A percentile compares a stretch with the other conserved stretches of the same genome.
Evolutionary conservation across 2,329 filamentous ascomycete genomes (phyloP).

Genomic region (Colletotrichum tanaceti): DNA sequence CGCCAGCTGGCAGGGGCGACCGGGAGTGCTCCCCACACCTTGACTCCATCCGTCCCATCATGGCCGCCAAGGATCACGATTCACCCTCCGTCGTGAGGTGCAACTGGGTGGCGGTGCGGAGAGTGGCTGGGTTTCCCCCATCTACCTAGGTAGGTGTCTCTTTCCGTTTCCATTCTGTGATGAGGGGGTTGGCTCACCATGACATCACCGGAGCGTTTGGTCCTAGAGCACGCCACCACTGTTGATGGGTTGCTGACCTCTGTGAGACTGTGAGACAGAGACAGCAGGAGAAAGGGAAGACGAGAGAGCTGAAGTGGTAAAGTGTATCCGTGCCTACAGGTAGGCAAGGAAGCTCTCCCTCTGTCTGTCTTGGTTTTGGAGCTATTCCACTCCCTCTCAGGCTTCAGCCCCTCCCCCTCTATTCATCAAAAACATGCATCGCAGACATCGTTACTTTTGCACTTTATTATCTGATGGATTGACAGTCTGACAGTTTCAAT

Average conservation of each 20-base stretch:
- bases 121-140: conserved; percentile 15
- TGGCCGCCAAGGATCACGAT: conserved; percentile 20
- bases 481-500: background rate
- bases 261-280: conserved; percentile 12
- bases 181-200: conserved; percentile 34
- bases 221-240: conserved; percentile 26
- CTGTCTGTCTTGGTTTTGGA: background rate
- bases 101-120: conserved; percentile 30
- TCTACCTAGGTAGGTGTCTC: no score
- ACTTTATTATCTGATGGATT: background rate
- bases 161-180: no score
- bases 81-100: background rate
- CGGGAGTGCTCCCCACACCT: conserved; percentile 13
- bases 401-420: background rate
- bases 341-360: background rate
- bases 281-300: conserved; percentile 1
- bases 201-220: conserved; percentile 43
- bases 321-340: no score
- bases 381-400: background rate
- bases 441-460: background rate
- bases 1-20: conserved; percentile 13
- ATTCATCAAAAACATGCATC: background rate
- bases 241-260: conserved; percentile 13
- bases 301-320: conserved; percentile 8
- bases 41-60: conserved; percentile 27